A percentile compares a stretch with the other conserved stretches of the same genome.
Conservation (phyloP, 768 basidiomycete genomes). For the Dendrothele bispora region DNA sequence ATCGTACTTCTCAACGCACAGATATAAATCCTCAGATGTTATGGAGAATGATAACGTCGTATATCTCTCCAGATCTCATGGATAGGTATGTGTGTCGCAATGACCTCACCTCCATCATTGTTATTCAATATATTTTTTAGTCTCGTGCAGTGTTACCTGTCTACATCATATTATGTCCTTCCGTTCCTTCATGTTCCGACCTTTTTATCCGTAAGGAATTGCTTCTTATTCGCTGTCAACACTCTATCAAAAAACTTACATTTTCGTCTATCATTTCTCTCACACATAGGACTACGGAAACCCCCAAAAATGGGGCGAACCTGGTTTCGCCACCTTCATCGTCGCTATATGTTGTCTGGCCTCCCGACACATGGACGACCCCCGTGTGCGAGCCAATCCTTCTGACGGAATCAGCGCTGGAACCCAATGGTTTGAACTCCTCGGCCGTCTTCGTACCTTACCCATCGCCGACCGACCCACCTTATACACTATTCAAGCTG, state of each 20-base stretch:
- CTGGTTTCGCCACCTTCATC: constrained; percentile 92
- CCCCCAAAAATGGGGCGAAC: constrained; percentile 93
- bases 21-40: constrained; percentile 85
- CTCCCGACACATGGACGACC: constrained; percentile 91
- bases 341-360: constrained; percentile 91
- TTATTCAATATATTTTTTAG: constrained; percentile 33
- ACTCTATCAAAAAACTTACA: constrained; percentile 15
- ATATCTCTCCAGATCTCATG: constrained; percentile 89
- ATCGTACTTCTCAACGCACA: constrained; percentile 69
- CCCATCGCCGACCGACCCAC: constrained; percentile 89
- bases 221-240: constrained; percentile 4
- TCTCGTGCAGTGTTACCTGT: constrained; percentile 81
- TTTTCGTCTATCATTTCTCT: constrained; percentile 5
- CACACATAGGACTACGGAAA: constrained; percentile 80
- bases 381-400: constrained; percentile 81
- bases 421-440: constrained; percentile 89
- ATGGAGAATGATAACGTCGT: constrained; percentile 85
- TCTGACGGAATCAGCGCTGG: constrained; percentile 86
- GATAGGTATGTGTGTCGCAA: constrained; percentile 65
- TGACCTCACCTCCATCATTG: neutral
- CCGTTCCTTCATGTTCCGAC: constrained; percentile 92
- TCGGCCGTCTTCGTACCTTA: constrained; percentile 82
- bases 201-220: constrained; percentile 65
- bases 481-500: constrained; percentile 88
- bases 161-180: constrained; percentile 90